Conservation (phyloP, 352 stramenopile genomes). For the Globisporangium splendens region DNA sequence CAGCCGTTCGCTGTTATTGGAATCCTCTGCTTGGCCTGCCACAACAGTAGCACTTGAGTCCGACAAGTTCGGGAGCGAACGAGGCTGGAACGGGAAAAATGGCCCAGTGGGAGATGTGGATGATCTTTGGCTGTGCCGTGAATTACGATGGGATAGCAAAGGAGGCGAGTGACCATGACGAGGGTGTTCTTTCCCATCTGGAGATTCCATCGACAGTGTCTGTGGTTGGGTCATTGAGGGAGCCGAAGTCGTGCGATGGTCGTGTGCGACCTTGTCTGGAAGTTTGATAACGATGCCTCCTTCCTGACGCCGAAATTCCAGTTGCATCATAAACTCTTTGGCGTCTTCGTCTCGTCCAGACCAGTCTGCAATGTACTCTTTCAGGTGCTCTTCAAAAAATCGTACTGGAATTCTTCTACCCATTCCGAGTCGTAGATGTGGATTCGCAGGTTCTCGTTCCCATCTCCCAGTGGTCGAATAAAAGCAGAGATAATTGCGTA, state of each 20-base stretch:
- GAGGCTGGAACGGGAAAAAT: neutral
- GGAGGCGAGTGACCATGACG: slow-evolving; percentile 4
- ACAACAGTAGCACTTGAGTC: neutral
- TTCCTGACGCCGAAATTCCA: slow-evolving; percentile 61
- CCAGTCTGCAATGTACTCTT: slow-evolving; percentile 43
- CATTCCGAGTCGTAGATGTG: slow-evolving; percentile 72
- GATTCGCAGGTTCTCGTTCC: slow-evolving; percentile 66
- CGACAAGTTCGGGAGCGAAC: slow-evolving; percentile 3
- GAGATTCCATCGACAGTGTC: neutral
- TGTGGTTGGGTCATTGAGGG: neutral
- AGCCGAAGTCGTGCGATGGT: neutral
- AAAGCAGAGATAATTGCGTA: slow-evolving; percentile 73
- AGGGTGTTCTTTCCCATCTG: slow-evolving; percentile 8
- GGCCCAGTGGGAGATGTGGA: neutral
- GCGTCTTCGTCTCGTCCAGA: slow-evolving; percentile 34
- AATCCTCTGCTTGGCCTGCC: too few species aligned
- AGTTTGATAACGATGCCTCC: slow-evolving; percentile 67
- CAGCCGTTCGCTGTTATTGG: too few species aligned
- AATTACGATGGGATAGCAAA: slow-evolving; percentile 2
- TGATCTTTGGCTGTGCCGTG: slow-evolving; percentile 9
- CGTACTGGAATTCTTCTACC: slow-evolving; percentile 75
- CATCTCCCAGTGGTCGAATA: slow-evolving; percentile 60
- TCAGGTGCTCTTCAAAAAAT: slow-evolving; percentile 67
- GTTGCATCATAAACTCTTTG: slow-evolving; percentile 38
- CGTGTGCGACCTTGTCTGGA: slow-evolving; percentile 30